Percentiles rank a stretch among this genome's conserved stretches.
phyloP scores from a whole-genome alignment of 1,139 yeast genomes.

The Sugiyamaella neomexicana region DNA sequence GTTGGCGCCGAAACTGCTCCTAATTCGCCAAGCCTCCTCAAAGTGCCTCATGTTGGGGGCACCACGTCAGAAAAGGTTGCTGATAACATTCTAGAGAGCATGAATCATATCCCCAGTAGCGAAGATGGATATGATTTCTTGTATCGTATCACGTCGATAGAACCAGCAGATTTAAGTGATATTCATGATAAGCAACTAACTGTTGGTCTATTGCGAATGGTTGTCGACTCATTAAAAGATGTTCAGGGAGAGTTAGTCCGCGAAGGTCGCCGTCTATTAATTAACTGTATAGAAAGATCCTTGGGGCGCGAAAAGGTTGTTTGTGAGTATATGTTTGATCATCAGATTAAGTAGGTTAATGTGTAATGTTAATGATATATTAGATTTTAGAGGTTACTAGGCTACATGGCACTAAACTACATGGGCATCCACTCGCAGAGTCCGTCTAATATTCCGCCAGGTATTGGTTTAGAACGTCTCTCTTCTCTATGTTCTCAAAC shows the following conservation, averaged over 20 bases:
- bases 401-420: no score
- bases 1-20: constrained; percentile 11
- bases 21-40: not conserved
- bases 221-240: constrained; percentile 32
- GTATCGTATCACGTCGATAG: constrained; percentile 26
- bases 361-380: constrained; percentile 10
- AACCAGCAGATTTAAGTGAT: constrained; percentile 26
- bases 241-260: constrained; percentile 36
- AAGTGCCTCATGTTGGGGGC: constrained; percentile 7
- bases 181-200: constrained; percentile 32
- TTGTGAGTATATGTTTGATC: constrained; percentile 33
- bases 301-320: constrained; percentile 33
- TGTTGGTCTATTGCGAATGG: constrained; percentile 39
- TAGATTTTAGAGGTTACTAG: not conserved
- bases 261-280: constrained; percentile 36
- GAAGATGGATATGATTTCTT: constrained; percentile 33
- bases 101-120: constrained; percentile 24
- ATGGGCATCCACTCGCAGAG: no score
- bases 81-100: constrained; percentile 17
- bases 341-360: constrained; percentile 6
- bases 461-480: constrained; percentile 46
- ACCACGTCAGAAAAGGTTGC: constrained; percentile 21
- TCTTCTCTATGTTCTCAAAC: constrained; percentile 44
- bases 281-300: constrained; percentile 38
- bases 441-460: constrained; percentile 25